These are phyloP conservation scores for Coemansia sp. DNA, from an alignment of 192 early-diverging fungal genomes.

Conservation along the genomic window DNA sequence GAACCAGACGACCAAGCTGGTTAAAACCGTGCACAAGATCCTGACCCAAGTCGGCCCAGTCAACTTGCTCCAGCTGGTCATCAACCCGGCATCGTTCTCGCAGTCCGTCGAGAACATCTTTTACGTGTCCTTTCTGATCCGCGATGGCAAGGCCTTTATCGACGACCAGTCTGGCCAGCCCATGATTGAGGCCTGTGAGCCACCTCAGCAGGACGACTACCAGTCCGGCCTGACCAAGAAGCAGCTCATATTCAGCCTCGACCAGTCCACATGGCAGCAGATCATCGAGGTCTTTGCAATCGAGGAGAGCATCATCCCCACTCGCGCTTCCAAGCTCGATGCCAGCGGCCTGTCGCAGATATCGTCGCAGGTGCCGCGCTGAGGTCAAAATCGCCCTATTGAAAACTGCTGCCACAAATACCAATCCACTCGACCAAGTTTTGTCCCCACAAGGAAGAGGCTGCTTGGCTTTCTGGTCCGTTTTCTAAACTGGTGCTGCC, in stretches of 20 bases:
- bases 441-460: too few species aligned
- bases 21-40: conserved; percentile 64
- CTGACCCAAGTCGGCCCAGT: conserved; percentile 58
- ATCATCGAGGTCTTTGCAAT: conserved; percentile 69
- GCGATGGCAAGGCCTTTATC: conserved; percentile 77
- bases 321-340: conserved; percentile 11
- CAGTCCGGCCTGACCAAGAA: conserved; percentile 64
- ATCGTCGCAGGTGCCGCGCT: conserved; percentile 23
- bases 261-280: conserved; percentile 66
- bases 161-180: conserved; percentile 70
- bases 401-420: too few species aligned
- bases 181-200: conserved; percentile 61
- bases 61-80: conserved; percentile 82
- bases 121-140: conserved; percentile 92
- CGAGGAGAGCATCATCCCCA: conserved; percentile 59
- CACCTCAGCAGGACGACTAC: conserved; percentile 71
- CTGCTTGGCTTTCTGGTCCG: too few species aligned
- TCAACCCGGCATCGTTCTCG: conserved; percentile 86
- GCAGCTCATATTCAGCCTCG: conserved; percentile 76
- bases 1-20: conserved; percentile 84
- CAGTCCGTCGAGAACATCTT: conserved; percentile 98
- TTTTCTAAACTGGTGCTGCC: too few species aligned
- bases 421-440: too few species aligned
- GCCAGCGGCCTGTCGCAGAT: conserved; percentile 33
- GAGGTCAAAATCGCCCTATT: background rate